These are phyloP conservation scores for Fusarium hostae DNA, from an alignment of 2,329 filamentous ascomycete genomes.

Conservation along the genomic window DNA sequence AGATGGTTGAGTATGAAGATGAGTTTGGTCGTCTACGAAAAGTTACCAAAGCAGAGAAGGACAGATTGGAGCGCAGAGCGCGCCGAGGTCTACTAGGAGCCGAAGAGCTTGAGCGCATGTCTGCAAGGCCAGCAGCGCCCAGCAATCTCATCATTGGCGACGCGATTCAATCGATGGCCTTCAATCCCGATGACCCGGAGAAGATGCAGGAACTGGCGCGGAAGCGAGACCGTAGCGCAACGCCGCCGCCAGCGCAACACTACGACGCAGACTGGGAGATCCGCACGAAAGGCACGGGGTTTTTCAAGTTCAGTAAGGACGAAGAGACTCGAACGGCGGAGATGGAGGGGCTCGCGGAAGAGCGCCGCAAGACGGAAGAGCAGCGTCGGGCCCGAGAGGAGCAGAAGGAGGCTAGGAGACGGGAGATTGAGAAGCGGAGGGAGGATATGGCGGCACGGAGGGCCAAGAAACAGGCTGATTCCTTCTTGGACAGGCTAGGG, in stretches of 20 bases:
- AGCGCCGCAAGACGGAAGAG: slow-evolving; percentile 75
- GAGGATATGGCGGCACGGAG: slow-evolving; percentile 69
- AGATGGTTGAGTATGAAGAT: slow-evolving; percentile 87
- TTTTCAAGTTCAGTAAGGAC: slow-evolving; percentile 88
- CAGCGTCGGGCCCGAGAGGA: slow-evolving; percentile 66
- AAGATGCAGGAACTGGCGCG: slow-evolving; percentile 83
- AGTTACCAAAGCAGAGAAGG: slow-evolving; percentile 76
- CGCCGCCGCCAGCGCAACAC: slow-evolving; percentile 82
- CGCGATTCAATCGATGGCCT: slow-evolving; percentile 83
- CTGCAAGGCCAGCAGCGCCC: slow-evolving; percentile 72
- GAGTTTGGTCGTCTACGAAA: slow-evolving; percentile 88
- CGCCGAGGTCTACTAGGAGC: slow-evolving; percentile 63
- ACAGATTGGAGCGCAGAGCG: slow-evolving; percentile 67
- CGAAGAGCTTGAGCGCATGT: slow-evolving; percentile 74
- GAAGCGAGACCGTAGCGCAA: slow-evolving; percentile 81
- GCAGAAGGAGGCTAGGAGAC: slow-evolving; percentile 67
- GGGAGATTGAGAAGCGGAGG: slow-evolving; percentile 72
- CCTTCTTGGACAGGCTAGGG: slow-evolving; percentile 72
- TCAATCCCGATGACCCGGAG: slow-evolving; percentile 76
- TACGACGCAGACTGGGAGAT: slow-evolving; percentile 90
- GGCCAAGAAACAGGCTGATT: slow-evolving; percentile 76
- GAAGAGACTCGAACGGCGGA: slow-evolving; percentile 72
- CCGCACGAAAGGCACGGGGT: slow-evolving; percentile 87
- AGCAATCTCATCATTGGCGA: slow-evolving; percentile 84
- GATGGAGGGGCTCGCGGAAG: slow-evolving; percentile 78